These are phyloP conservation scores for Pyrus communis DNA, from an alignment of 306 rosid genomes.

Conservation along the genomic window DNA sequence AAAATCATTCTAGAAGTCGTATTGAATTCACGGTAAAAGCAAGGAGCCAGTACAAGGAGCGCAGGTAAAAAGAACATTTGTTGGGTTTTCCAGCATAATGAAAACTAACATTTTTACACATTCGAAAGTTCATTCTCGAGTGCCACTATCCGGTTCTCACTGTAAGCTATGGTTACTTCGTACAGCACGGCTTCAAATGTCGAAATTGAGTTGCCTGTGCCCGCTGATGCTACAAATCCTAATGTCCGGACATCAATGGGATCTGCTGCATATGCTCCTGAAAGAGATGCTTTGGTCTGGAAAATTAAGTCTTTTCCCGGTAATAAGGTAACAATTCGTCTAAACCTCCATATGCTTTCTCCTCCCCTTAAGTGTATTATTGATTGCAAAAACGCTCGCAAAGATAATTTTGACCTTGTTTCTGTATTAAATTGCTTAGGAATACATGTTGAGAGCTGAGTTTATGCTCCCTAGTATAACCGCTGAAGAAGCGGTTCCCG, in stretches of 20 bases:
- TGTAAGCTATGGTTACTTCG: not conserved
- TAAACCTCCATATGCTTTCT: not conserved
- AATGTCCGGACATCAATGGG: constrained; percentile 81
- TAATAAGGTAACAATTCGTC: constrained; percentile 50
- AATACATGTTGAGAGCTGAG: constrained; percentile 82
- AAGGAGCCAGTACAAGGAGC: constrained; percentile 86
- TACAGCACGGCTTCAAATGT: constrained; percentile 75
- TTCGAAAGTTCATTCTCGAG: not conserved
- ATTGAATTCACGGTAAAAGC: constrained; percentile 70
- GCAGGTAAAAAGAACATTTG: constrained; percentile 38
- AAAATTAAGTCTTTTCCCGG: constrained; percentile 81
- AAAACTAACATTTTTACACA: not conserved
- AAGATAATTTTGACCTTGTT: not conserved
- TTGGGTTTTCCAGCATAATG: not conserved
- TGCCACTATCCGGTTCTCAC: constrained; percentile 1
- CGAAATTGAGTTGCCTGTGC: constrained; percentile 67
- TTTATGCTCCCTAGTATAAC: constrained; percentile 72
- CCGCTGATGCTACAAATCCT: constrained; percentile 78
- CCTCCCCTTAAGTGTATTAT: not conserved
- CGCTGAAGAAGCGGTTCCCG: constrained; percentile 78
- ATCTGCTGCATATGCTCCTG: constrained; percentile 76
- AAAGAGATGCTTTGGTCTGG: constrained; percentile 75
- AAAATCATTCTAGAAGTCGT: constrained; percentile 76
- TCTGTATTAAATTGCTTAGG: constrained; percentile 30
- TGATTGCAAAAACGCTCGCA: not conserved